Evolutionary conservation across 345 rosid species (phyloP).

Genomic region (Acer saccharum): DNA sequence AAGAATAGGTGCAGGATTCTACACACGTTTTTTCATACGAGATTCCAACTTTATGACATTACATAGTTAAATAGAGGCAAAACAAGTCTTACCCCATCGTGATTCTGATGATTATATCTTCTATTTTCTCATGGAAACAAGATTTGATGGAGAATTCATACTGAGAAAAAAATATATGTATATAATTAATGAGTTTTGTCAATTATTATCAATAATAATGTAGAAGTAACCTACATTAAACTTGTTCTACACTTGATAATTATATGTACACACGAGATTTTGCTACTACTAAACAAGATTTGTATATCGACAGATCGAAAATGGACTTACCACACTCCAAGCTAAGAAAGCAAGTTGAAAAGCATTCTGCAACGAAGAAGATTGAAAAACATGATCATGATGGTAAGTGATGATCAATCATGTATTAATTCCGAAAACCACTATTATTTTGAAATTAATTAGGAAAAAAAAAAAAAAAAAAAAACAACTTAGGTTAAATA

Average conservation of each 20-base stretch:
- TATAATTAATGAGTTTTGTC: neutral
- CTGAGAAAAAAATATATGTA: conserved; percentile 34
- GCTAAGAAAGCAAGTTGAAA: conserved; percentile 84
- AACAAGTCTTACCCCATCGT: conserved; percentile 58
- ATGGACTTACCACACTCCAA: conserved; percentile 73
- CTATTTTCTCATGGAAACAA: conserved; percentile 60
- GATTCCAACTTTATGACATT: too few relatives aligned
- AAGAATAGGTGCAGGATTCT: neutral
- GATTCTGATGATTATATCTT: conserved; percentile 63
- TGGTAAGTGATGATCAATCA: neutral
- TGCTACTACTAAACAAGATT: neutral
- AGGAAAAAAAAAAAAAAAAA: too few relatives aligned
- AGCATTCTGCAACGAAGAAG: conserved; percentile 59
- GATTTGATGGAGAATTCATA: conserved; percentile 50
- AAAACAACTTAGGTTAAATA: too few relatives aligned
- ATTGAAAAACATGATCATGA: neutral
- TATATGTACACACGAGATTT: neutral
- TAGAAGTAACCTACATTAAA: too few relatives aligned
- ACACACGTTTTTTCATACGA: too few relatives aligned
- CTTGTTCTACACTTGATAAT: too few relatives aligned
- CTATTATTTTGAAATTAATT: neutral
- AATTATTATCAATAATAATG: neutral
- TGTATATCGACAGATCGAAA: neutral
- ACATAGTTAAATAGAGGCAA: neutral
- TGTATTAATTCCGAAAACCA: too few relatives aligned